phyloP scores from a whole-genome alignment of 2,329 filamentous ascomycete genomes.

The Helicocarpus griseus region DNA sequence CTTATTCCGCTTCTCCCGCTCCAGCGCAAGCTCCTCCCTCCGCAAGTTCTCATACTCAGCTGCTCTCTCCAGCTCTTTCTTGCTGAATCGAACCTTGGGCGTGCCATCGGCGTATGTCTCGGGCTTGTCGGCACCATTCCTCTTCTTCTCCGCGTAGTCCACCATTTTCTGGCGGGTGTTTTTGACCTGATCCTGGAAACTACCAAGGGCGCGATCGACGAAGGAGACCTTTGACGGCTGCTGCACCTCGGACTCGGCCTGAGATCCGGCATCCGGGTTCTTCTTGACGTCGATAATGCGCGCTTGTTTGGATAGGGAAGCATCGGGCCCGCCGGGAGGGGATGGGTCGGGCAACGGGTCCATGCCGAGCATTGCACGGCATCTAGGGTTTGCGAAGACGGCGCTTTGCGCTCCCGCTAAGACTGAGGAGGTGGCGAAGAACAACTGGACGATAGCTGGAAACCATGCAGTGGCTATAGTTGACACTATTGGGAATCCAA shows the following conservation, averaged over 20 bases:
- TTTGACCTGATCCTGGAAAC: conserved; percentile 18
- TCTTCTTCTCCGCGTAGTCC: conserved; percentile 16
- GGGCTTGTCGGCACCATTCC: conserved; percentile 14
- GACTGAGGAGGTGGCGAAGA: conserved; percentile 43
- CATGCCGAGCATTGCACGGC: conserved; percentile 23
- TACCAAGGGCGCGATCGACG: conserved; percentile 29
- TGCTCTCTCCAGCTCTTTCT: conserved; percentile 23
- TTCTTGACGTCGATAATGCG: conserved; percentile 6
- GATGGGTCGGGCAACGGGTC: conserved; percentile 12
- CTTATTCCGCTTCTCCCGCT: conserved; percentile 26
- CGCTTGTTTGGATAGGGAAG: neutral
- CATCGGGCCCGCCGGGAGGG: neutral
- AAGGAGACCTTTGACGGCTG: conserved; percentile 16
- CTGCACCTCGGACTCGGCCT: conserved; percentile 6
- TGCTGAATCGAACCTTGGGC: conserved; percentile 16
- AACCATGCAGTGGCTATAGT: conserved; percentile 45
- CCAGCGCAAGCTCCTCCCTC: conserved; percentile 19
- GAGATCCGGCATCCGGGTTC: conserved; percentile 7
- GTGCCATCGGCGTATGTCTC: conserved; percentile 18
- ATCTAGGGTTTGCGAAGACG: conserved; percentile 30
- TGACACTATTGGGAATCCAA: conserved; percentile 44
- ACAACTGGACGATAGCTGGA: conserved; percentile 52
- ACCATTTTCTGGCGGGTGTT: conserved; percentile 17
- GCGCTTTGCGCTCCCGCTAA: conserved; percentile 35
- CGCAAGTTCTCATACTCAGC: conserved; percentile 23